Evolutionary conservation across 805 yeast species (phyloP), one percentile per base, ranked within the genome.

Genomic region (Candida corydali): DNA sequence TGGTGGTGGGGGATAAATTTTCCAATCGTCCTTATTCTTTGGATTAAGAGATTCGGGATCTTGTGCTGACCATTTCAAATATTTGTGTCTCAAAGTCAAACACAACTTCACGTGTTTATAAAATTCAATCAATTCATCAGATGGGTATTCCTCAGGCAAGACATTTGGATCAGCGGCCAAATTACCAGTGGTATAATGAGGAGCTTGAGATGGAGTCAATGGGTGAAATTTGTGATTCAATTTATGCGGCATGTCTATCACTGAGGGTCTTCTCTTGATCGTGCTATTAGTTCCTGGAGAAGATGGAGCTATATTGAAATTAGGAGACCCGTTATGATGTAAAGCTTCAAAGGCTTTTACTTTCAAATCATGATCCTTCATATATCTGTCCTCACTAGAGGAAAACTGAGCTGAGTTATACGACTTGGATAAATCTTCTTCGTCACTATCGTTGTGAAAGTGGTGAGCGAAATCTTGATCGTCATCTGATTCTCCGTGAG

Each of bases 1-100:
- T 10, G 98, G 98, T 1, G 98, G 97, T 8, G 81, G 78, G 0
- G 99, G 99, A 55, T 89, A 91, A 34, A 93, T 80, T 11, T 55
- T 55, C 98, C 98, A 93, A 26, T 57, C 62, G 10, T 61, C 63
- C 17, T 50, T 53, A 59, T 94, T 91, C 55, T 91, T 88, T 2
- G 98, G 98, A 59, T 93, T 93, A 49, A 80, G 83, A 25, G 62
- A 55, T 30, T 82, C 83, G 38, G 77, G 66, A 4, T 43, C 36
- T 63, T 93, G 99, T 36, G 76, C 46, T 1, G 97, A 87, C 8
- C 76, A 46, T 2, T 60, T 50, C 59, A 84, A 82, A 57, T 91
- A 93, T 52, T 80, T 83, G 47, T 75, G 79, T 56, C 99, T 79
- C 43, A 86, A 53, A 9, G 75, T 78, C 42, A 91, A 70, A 54